Evolutionary conservation across 257 asterid species (phyloP), one percentile per base, ranked within the genome.

Genomic region (Capsicum chinense): DNA sequence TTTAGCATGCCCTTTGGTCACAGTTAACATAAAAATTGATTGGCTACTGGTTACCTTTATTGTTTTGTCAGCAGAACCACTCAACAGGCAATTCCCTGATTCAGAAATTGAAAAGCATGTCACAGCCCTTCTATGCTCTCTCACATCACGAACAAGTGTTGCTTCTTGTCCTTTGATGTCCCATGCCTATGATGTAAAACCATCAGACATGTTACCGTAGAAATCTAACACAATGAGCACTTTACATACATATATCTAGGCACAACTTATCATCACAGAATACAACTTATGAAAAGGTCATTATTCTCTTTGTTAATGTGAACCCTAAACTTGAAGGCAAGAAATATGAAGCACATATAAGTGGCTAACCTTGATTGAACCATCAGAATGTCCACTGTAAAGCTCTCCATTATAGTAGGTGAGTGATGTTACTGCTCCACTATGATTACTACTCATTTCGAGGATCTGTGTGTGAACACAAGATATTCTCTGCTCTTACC

Each of bases 401-500:
- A 95, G 89, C 81, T 85, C 91, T 80, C 99, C 99, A 62, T 87
- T 94, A 91, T 92, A 92, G 97, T 86, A 93, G 83, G 91, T 92
- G 70, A 95, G 96, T 8, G 97, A 95, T 59, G 97, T 93, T 81
- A 93, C 99, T 85, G 95, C 97, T 87, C 94, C 98, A 83, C 85
- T 92, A 57, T 71, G 62, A 84, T 86, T 91, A 48, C 87, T 90
- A 63, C 94, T 93, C 33, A 86, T 90, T 89, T 95, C 99, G 82
- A 95, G 87, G 50, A 91, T 81, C 82, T 94, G 99, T 86, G 94
- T 94, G 85, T 95, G 99, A 56, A 93, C 98, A 37, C 99, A 94
- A 7, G 99, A 95, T 91, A 95, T 95, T 76, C 98, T 93, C 99
- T 95, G 97, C 87, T 85, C 79, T 85, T 58, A 54, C 87, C 62